Evolutionary conservation across 2,329 filamentous ascomycete species (phyloP), one percentile per base, ranked within the genome.

Genomic region (Rutstroemia sp.): DNA sequence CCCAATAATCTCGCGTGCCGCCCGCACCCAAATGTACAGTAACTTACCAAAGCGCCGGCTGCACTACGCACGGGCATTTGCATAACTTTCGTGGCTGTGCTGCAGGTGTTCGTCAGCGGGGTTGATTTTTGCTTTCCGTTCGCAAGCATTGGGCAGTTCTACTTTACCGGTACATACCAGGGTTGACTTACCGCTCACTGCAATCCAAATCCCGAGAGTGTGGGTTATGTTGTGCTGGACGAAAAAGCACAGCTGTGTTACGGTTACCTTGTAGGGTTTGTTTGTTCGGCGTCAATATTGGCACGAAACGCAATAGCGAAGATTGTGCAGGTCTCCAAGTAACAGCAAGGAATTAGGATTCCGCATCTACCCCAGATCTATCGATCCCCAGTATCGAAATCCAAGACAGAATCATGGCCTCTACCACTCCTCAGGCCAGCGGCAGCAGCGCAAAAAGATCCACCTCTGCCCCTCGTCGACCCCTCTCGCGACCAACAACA

Each of bases 401-500:
- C 27, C 27, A 10, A 30, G 10, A 30, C 27, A 30, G 7, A 23
- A 42, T 30, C 54, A 63, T 61, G 61, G 55, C 57, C 16, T 64
- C 67, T 37, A 65, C 66, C n/a, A 64, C 64, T 14, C 68, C 66
- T 27, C 66, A 66, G 27, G 63, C 61, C 51, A 56, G 61, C 45
- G 59, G 57, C 9, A 63, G 61, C 54, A 65, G 63, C 58, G 57
- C 45, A n/a, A 67, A 68, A 54, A 58, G 65, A 25, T 65, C 66
- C 1, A 63, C 54, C 21, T 68, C 66, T 30, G 58, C 41, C 25
- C 62, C 51, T 34, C 65, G 66, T 38, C 59, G 61, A 47, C 66
- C 68, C 5, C 49, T 63, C 27, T 70, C 81, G 48, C 80, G 78
- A 60, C 94, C 92, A 21, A 96, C 92, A 2, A 97, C 94, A 4